Percentiles rank a stretch among this genome's conserved stretches.
phyloP scores from a whole-genome alignment of 495 filamentous ascomycete genomes.

The Xylaria intraflava region DNA sequence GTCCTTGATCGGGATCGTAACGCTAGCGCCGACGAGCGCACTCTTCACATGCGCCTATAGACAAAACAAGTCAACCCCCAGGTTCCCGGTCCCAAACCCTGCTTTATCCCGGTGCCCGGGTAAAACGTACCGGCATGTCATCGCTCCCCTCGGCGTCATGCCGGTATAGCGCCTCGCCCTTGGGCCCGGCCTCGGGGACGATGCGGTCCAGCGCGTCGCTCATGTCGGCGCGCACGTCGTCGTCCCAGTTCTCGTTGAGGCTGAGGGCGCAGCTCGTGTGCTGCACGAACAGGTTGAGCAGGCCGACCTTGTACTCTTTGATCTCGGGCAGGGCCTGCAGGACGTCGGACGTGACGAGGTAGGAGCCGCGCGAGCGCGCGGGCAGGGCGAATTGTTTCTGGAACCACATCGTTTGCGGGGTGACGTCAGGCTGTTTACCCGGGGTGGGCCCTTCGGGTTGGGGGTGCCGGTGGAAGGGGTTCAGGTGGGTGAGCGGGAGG shows the following conservation, averaged over 20 bases:
- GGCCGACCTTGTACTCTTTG: constrained; percentile 68
- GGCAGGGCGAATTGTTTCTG: constrained; percentile 78
- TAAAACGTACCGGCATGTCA: constrained; percentile 70
- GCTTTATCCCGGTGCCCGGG: neutral
- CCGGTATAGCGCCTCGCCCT: constrained; percentile 68
- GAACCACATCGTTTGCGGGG: constrained; percentile 51
- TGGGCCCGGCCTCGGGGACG: constrained; percentile 61
- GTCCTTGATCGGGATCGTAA: constrained; percentile 83
- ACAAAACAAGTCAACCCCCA: neutral
- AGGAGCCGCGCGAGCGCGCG: constrained; percentile 66
- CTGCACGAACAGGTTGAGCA: constrained; percentile 85
- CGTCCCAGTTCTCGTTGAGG: constrained; percentile 84
- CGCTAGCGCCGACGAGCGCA: constrained; percentile 76
- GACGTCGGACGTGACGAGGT: constrained; percentile 79
- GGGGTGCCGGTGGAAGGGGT: constrained; percentile 16
- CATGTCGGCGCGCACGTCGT: constrained; percentile 68
- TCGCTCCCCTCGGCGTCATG: constrained; percentile 85
- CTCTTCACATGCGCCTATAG: constrained; percentile 78
- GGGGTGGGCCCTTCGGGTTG: no score
- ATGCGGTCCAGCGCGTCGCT: constrained; percentile 86
- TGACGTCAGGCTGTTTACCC: no score
- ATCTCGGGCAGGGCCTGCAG: constrained; percentile 65
- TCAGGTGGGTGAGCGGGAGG: constrained; percentile 34
- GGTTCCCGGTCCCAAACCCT: no score
- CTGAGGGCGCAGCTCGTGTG: constrained; percentile 82